Evolutionary conservation across 257 asterid genomes (phyloP), one percentile per base, ranked within the genome.

Genomic region (Fraxinus quadrangulata): DNA sequence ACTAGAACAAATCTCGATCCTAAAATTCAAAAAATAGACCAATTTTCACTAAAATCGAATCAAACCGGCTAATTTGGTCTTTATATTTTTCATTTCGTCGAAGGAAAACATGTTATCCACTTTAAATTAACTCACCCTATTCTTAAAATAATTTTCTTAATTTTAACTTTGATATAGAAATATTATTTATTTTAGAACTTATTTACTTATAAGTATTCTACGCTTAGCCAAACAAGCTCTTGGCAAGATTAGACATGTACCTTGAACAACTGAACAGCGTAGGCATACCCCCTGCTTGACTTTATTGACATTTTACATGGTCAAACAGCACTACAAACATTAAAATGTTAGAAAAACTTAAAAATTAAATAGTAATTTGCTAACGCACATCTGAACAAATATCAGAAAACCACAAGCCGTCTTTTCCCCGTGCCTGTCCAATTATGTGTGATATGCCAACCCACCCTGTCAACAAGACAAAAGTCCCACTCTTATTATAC

Each of bases 361-460:
- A 76, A 56, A 74, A 59, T 69, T 40, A 69, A 76, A 42, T 63
- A 77, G 80, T 76, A 26, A 21, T 74, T 42, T 67, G 37, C 78
- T 84, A 82, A 4, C 76, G 36, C 30, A 81, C 63, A 81, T 78
- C 81, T 80, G 81, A 84, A 84, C 96, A 91, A 34, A 91, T 86
- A 81, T 89, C 78, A 66, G 85, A 89, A 81, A 92, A 90, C 81
- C 94, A 89, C 85, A 87, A 77, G 75, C 80, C 74, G 23, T 84
- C 84, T 49, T 84, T 74, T 6, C 77, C 85, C 30, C 72, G 78
- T 36, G 76, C 81, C 78, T 83, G 78, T 26, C 81, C 86, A n/a
- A 88, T 82, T 8, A 89, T 85, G 86, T 87, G 83, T 63, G 81
- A 68, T 72, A 90, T 83, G 80, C 94, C 94, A 67, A 87, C 89